Evolutionary conservation across 371 early-diverging fungal genomes (phyloP).

Genomic region (Dinochytrium kinnereticum): DNA sequence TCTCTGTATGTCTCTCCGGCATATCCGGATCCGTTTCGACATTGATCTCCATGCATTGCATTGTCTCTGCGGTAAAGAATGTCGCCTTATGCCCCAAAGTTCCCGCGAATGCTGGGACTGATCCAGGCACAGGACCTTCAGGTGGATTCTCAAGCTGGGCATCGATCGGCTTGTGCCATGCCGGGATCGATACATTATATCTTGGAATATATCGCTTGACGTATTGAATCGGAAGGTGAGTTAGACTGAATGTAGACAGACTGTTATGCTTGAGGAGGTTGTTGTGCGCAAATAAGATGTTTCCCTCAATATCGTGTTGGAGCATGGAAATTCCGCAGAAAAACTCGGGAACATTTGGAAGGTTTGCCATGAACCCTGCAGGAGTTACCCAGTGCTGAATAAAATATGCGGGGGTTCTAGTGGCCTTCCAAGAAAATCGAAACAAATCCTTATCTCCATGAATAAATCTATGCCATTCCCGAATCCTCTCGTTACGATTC

Average conservation of each 20-base stretch:
- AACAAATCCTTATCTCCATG: not conserved
- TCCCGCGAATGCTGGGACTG: not conserved
- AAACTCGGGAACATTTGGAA: not conserved
- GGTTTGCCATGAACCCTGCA: not conserved
- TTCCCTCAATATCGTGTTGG: not conserved
- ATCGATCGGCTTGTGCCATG: not conserved
- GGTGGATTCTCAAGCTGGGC: not conserved
- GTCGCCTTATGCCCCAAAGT: not conserved
- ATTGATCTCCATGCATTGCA: not conserved
- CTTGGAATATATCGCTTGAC: not conserved
- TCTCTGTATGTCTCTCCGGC: not conserved
- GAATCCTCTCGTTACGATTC: not conserved
- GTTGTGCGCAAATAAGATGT: not conserved
- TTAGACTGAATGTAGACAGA: not conserved
- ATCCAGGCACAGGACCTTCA: too few relatives aligned
- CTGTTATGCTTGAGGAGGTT: not conserved
- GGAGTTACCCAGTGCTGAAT: not conserved
- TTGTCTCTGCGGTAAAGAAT: not conserved
- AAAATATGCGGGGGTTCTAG: not conserved
- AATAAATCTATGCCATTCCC: not conserved
- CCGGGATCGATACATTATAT: not conserved
- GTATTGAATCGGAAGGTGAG: not conserved
- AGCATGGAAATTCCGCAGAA: not conserved
- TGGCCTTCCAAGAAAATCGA: conserved; percentile 4
- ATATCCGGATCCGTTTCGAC: not conserved